Base-by-base conservation (phyloP, 2,329 filamentous ascomycete species). In the Ceratocystis alfenasii region DNA sequence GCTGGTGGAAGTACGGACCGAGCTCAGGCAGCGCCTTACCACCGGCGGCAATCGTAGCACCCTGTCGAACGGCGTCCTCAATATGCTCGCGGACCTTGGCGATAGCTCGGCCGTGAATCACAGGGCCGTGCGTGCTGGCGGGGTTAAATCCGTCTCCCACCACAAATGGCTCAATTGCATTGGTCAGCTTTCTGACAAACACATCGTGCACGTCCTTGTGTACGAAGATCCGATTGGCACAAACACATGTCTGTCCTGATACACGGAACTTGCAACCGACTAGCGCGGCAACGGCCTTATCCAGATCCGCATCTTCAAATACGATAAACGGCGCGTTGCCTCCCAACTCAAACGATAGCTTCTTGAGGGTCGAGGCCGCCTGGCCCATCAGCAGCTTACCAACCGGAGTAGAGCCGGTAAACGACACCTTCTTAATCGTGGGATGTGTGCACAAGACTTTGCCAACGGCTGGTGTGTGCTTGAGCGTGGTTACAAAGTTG, bases 391-490 rank as follows among this genome's bases (percentile, higher is more conserved):
- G 78, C 45, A 77, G 70, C 68, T 74, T 75, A 10, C 77, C 77
- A 17, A 78, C 76, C 3, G 72, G 69, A 0, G 77, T 79, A 12
- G 69, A 89, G 22, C 87, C 87, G 1, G 87, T 90, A 72, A 90
- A 90, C 3, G 85, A 87, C 30, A 89, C 80, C 74, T 90, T 89
- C 72, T 84, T 85, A 70, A 90, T 78, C 12, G 69, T 64, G 0
- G 72, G 71, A 44, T 74, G 72, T 3, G 71, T 74, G 2, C 72
- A 73, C 25, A 75, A 64, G 50, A 84, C 77, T 73, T 86, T 79
- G 65, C 92, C 92, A 5, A 96, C 83, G 70, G 86, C 84, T 22
- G 85, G 80, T 0, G 90, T 95, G 76, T 95, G 93, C 64, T 87
- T 77, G 3, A 88, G 75, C 0, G 89, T 82, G 1, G 90, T 94